phyloP scores from a whole-genome alignment of 176 grass and related monocot species.

The Cymbopogon citratus region DNA sequence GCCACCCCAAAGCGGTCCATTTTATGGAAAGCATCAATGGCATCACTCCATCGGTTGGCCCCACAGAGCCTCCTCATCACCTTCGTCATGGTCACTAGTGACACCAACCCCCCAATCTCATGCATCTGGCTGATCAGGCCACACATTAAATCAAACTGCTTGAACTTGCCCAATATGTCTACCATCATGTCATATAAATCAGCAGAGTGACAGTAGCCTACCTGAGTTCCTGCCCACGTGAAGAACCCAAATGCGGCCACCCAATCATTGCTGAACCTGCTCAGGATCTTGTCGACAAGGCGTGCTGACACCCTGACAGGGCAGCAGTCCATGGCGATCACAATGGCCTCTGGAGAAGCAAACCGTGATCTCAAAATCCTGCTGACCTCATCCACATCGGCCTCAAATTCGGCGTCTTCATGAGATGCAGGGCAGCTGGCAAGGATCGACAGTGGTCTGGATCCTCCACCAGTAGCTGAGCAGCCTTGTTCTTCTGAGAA shows the following conservation, averaged over 20 bases:
- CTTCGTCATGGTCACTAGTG: conserved; percentile 62
- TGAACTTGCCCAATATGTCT: conserved; percentile 72
- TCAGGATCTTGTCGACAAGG: conserved; percentile 57
- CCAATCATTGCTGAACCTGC: conserved; percentile 72
- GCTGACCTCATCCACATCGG: conserved; percentile 49
- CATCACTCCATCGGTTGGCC: conserved; percentile 53
- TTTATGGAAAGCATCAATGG: conserved; percentile 47
- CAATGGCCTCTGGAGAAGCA: conserved; percentile 54
- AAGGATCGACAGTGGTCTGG: conserved; percentile 23
- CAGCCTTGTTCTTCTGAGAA: conserved; percentile 12
- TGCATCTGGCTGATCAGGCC: conserved; percentile 65
- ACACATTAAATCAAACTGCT: conserved; percentile 72
- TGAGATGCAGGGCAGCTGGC: not conserved
- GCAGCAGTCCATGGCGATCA: conserved; percentile 56
- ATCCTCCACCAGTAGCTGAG: not conserved
- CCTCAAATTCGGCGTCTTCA: conserved; percentile 39
- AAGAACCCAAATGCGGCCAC: conserved; percentile 72
- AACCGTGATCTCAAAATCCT: conserved; percentile 41
- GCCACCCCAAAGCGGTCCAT: conserved; percentile 59
- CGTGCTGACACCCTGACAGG: conserved; percentile 33
- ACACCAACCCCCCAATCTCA: conserved; percentile 44
- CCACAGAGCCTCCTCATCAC: conserved; percentile 79
- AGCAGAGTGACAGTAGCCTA: conserved; percentile 37
- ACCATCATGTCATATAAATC: conserved; percentile 60
- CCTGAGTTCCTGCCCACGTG: conserved; percentile 59